Evolutionary conservation across 805 yeast species (phyloP).

Genomic region (Tetrapisispora nanseiensis): DNA sequence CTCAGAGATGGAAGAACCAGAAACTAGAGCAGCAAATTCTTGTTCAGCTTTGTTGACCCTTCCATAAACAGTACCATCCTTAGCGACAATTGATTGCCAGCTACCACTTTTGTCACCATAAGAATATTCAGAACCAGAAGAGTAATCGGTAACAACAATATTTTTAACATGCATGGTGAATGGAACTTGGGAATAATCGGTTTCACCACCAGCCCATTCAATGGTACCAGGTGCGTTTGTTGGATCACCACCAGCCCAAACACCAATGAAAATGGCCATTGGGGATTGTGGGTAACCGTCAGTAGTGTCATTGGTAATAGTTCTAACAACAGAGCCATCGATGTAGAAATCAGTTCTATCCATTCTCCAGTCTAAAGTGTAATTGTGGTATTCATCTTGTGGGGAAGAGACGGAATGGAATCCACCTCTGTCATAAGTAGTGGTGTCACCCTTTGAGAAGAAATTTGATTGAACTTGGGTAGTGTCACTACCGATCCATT

Average conservation of each 20-base stretch:
- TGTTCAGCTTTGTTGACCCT: conserved; percentile 38
- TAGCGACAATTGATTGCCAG: conserved; percentile 50
- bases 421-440: conserved; percentile 72
- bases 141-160: conserved; percentile 57
- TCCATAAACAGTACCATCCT: conserved; percentile 53
- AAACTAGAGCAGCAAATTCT: conserved; percentile 30
- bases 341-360: conserved; percentile 57
- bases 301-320: conserved; percentile 41
- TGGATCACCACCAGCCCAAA: conserved; percentile 81
- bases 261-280: conserved; percentile 58
- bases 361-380: conserved; percentile 77
- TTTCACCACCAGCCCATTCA: conserved; percentile 73
- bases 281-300: conserved; percentile 90
- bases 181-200: conserved; percentile 58
- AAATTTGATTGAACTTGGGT: conserved; percentile 68
- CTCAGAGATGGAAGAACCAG: conserved; percentile 16
- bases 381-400: conserved; percentile 54
- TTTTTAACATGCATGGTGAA: conserved; percentile 55
- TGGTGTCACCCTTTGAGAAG: conserved; percentile 71
- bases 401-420: conserved; percentile 53
- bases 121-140: conserved; percentile 49
- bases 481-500: conserved; percentile 76
- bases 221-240: conserved; percentile 56
- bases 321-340: conserved; percentile 62
- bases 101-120: conserved; percentile 48